These are phyloP conservation scores for Afroboletus lepidellus DNA, from an alignment of 1,284 basidiomycete species.

Conservation along the genomic window DNA sequence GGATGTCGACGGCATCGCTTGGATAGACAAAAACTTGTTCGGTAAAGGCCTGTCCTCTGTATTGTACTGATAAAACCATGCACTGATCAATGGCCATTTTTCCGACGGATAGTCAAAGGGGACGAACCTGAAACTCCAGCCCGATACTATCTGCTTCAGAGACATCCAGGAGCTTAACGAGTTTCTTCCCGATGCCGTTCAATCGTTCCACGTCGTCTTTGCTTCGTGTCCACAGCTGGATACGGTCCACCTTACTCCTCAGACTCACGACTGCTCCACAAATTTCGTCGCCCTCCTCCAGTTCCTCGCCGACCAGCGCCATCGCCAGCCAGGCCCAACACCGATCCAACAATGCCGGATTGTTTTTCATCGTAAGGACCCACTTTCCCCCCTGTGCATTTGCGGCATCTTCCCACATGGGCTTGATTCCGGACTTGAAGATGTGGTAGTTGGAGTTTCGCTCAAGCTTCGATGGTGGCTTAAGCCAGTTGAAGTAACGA, in stretches of 20 bases:
- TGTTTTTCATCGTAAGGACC: slow-evolving; percentile 89
- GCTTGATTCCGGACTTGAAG: slow-evolving; percentile 89
- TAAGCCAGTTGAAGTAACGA: slow-evolving; percentile 93
- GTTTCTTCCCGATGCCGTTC: slow-evolving; percentile 79
- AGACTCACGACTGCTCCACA: slow-evolving; percentile 90
- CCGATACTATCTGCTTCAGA: slow-evolving; percentile 78
- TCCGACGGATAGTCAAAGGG: not conserved
- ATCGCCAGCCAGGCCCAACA: slow-evolving; percentile 91
- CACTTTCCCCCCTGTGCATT: slow-evolving; percentile 93
- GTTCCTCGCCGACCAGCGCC: slow-evolving; percentile 86
- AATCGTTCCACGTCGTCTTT: slow-evolving; percentile 82
- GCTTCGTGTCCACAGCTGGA: slow-evolving; percentile 84
- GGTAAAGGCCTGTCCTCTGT: slow-evolving; percentile 75
- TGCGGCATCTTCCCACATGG: slow-evolving; percentile 95
- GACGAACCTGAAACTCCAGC: slow-evolving; percentile 81
- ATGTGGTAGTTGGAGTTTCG: slow-evolving; percentile 91
- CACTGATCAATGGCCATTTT: not conserved
- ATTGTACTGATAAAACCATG: slow-evolving; percentile 55
- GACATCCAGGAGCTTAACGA: slow-evolving; percentile 79
- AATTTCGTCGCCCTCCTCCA: slow-evolving; percentile 85
- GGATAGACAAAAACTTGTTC: slow-evolving; percentile 80
- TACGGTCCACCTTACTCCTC: slow-evolving; percentile 83
- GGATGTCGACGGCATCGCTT: slow-evolving; percentile 60
- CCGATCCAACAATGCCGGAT: slow-evolving; percentile 75
- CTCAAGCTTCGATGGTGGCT: slow-evolving; percentile 84